Base-by-base conservation (phyloP, 257 asterid genomes). In the Dorcoceras hygrometricum region DNA sequence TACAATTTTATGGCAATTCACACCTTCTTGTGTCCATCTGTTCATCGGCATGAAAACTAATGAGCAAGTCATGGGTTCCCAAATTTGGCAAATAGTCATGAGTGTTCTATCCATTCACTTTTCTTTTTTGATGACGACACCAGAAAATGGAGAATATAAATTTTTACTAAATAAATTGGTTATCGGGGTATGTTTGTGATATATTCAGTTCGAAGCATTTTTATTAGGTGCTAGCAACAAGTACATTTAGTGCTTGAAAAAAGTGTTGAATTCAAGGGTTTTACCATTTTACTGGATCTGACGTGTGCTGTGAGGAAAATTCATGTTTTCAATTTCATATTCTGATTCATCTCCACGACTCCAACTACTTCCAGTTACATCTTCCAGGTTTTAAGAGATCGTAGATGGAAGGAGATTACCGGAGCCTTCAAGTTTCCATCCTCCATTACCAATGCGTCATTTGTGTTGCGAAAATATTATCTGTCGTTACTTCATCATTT, bases 401-500 rank as follows among this genome's bases (percentile, higher is more conserved):
- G 97, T 69, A 85, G 84, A 87, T 94, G 97, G 99, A 87, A 78
- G 77, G 97, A 94, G 72, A 79, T 94, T 67, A 79, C 79, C 48
- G 88, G 81, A 67, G 83, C 87, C 71, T 90, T 94, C 79, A 86
- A 71, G 50, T 90, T 93, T 81, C 95, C 97, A 29, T 75, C 91
- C 66, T 82, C 95, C 31, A 76, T 88, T 63, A 90, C 96, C 54
- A 94, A 87, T 73, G 92, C 91, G 59, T 90, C 97, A 12, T 87
- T 90, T 70, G 86, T 87, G 66, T 79, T 94, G 59, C 82, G 99
- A 70, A 90, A 81, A 79, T 83, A 83, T 75, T 88, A 90, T 74
- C 84, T 87, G 20, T 90, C 96, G 1, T 66, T 77, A 83, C 96
- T 94, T 61, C 87, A 88, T 80, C 95, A 90, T 80, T 94, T 94